These are phyloP conservation scores for Colletotrichum cuscutae DNA, from an alignment of 2,329 filamentous ascomycete genomes.

Conservation along the genomic window DNA sequence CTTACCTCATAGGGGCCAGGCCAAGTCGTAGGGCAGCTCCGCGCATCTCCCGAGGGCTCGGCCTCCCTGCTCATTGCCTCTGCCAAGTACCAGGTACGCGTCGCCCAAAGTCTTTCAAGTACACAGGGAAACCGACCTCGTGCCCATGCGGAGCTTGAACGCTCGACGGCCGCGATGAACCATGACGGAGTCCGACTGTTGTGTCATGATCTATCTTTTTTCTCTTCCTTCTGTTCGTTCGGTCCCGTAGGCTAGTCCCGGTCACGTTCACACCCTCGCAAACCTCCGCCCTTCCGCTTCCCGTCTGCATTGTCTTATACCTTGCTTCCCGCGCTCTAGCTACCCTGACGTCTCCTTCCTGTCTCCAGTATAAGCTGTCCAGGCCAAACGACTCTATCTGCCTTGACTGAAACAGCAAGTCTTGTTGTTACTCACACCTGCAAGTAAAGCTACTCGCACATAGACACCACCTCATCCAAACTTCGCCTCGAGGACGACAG, in stretches of 20 bases:
- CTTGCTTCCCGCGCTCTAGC: conserved; percentile 6
- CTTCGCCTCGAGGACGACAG: conserved; percentile 6
- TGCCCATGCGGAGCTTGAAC: conserved; percentile 5
- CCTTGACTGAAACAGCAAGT: neutral
- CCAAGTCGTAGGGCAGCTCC: neutral
- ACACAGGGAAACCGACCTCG: neutral
- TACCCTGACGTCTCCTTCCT: neutral
- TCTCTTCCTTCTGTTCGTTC: conserved; percentile 5
- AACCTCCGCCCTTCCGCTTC: neutral
- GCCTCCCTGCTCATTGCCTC: neutral
- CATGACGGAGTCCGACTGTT: conserved; percentile 8
- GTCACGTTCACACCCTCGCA: neutral
- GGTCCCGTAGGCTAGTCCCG: neutral
- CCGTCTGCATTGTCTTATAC: neutral
- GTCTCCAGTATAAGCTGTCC: conserved; percentile 7
- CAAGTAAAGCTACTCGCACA: neutral
- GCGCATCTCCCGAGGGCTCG: neutral
- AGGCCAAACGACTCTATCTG: conserved; percentile 2
- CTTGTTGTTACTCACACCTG: neutral
- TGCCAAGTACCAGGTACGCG: conserved; percentile 19
- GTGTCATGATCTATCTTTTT: conserved; percentile 22
- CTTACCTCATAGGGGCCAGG: neutral
- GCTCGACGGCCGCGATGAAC: neutral
- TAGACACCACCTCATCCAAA: neutral
- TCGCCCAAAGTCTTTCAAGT: neutral